phyloP scores from a whole-genome alignment of 2,329 filamentous ascomycete species.

The Monosporascus sp. region DNA sequence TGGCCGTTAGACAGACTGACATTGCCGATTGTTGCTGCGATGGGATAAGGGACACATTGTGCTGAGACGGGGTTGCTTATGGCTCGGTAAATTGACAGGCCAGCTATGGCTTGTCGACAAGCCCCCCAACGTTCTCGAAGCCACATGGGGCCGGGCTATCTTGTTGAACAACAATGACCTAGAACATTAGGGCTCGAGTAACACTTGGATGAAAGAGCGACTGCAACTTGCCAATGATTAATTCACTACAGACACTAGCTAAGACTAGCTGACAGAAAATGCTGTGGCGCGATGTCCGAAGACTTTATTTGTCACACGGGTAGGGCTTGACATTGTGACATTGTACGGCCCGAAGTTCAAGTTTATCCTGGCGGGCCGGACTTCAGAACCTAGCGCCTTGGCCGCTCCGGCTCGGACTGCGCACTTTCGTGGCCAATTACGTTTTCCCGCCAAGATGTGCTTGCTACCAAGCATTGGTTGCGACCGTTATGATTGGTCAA shows the following conservation, averaged over 20 bases:
- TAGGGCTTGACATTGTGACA: not conserved
- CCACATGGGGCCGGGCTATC: not conserved
- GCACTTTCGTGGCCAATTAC: no score
- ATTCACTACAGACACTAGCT: not conserved
- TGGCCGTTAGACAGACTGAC: slow-evolving; percentile 7
- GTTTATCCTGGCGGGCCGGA: not conserved
- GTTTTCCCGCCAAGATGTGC: no score
- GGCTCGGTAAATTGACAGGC: not conserved
- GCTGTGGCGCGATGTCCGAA: no score
- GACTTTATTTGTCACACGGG: not conserved
- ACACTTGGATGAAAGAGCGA: not conserved
- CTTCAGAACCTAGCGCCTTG: no score
- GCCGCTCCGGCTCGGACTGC: no score
- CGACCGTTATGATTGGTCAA: no score
- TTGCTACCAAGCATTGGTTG: no score
- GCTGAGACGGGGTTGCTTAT: not conserved
- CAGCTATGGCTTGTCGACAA: not conserved
- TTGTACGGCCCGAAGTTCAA: not conserved
- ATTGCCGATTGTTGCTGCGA: slow-evolving; percentile 7
- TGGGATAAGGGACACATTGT: slow-evolving; percentile 6
- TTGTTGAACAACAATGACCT: not conserved
- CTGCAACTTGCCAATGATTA: not conserved
- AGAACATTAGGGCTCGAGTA: not conserved
- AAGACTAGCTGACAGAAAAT: no score
- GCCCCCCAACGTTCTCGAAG: not conserved